These are phyloP conservation scores for Nemania bipapillata DNA, from an alignment of 2,329 filamentous ascomycete genomes.

Conservation along the genomic window DNA sequence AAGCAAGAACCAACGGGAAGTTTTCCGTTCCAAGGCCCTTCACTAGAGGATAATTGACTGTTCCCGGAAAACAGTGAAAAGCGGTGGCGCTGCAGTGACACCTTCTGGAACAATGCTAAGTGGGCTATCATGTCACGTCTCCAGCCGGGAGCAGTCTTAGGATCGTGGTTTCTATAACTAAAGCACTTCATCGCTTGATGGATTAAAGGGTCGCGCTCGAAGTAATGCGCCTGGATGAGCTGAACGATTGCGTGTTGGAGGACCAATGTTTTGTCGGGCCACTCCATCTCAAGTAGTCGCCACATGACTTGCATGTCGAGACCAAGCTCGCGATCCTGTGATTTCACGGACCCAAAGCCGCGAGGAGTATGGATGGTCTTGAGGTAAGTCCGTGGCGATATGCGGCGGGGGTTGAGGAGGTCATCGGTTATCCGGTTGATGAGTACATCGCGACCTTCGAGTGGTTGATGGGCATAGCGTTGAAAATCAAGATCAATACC, in stretches of 20 bases:
- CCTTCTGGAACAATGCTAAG: slow-evolving; percentile 32
- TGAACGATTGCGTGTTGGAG: slow-evolving; percentile 22
- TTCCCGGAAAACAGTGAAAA: slow-evolving; percentile 43
- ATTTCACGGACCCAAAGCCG: slow-evolving; percentile 40
- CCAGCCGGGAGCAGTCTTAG: slow-evolving; percentile 29
- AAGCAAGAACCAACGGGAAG: slow-evolving; percentile 40
- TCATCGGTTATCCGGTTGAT: slow-evolving; percentile 50
- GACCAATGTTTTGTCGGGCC: background rate
- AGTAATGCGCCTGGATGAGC: slow-evolving; percentile 24
- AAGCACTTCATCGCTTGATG: slow-evolving; percentile 13
- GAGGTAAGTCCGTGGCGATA: slow-evolving; percentile 34
- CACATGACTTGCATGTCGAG: slow-evolving; percentile 47
- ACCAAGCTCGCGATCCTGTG: slow-evolving; percentile 42
- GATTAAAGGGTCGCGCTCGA: slow-evolving; percentile 23
- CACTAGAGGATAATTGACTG: slow-evolving; percentile 49
- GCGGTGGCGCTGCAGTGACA: slow-evolving; percentile 29
- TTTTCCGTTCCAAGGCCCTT: slow-evolving; percentile 56
- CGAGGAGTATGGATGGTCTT: background rate
- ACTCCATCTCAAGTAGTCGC: slow-evolving; percentile 45
- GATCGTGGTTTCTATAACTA: background rate
- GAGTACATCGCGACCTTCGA: slow-evolving; percentile 50
- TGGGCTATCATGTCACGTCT: slow-evolving; percentile 40
- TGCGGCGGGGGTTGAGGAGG: slow-evolving; percentile 44
- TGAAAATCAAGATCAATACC: slow-evolving; percentile 50
- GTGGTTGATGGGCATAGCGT: slow-evolving; percentile 51